Evolutionary conservation across 2,329 filamentous ascomycete species (phyloP), one percentile per base, ranked within the genome.

Genomic region (Chaetomium sp.): DNA sequence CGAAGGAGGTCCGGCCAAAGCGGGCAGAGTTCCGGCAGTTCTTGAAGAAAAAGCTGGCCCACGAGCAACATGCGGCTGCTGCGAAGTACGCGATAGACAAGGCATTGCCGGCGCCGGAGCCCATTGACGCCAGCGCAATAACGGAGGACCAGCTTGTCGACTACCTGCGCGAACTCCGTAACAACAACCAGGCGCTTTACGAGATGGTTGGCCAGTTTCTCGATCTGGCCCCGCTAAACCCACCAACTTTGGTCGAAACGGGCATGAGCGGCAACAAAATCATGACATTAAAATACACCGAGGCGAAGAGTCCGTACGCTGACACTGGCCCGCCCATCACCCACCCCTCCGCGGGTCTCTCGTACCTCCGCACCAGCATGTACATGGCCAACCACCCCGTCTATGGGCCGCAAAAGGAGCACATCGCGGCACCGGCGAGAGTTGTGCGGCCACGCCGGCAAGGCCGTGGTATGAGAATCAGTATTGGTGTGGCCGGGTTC

Each of bases 341-440:
- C 19, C 82, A 85, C 61, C 82, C 82, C 4, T 85, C 82, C 11
- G 82, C 79, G 36, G 82, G 82, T 56, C 72, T 85, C 52, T 82
- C 81, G 53, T 85, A 85, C 68, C 71, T 85, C 55, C 78, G 82
- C 52, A 82, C 80, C 1, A 69, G 69, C 40, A 73, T 76, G 41
- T 80, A 74, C 67, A 69, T 80, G 62, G 76, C 81, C 56, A 85
- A 85, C 67, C 81, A 85, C 66, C 78, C 82, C 1, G 62, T 82
- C 27, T 84, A 84, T 63, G 82, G 82, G 1, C 82, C 82, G 8
- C 82, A 84, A 65, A 71, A 67, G 52, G 61, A 72, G 33, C 76
- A 76, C 58, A 63, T 75, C 5, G 76, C 80, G 5, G 71, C 78
- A n/a, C 65, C 76, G 63, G 74, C 76, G 12, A 75, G 82, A 59